Evolutionary conservation across 371 early-diverging fungal genomes (phyloP), one percentile per base, ranked within the genome.

Genomic region (Homolaphlyctis polyrhiza): DNA sequence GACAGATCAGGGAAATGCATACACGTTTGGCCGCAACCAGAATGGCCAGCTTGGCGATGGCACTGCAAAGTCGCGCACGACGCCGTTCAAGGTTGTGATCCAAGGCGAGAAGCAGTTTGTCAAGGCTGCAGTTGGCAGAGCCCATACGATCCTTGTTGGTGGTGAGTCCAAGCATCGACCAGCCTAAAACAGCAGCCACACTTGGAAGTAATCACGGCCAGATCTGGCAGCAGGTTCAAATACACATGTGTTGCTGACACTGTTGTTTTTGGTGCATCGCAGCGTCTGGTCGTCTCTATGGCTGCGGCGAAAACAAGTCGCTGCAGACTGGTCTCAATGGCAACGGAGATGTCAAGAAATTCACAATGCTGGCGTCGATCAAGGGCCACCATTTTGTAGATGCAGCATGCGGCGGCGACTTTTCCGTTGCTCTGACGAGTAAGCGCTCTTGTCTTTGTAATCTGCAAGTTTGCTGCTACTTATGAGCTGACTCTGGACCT

Each of bases 21-120:
- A 58, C 35, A 63, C 48, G 27, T 65, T 63, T 63, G 63, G 63
- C n/a, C 30, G 63, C 14, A 63, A 63, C 58, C 23, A 63, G 28
- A 57, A 59, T 14, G 63, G 63, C 33, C 63, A 63, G 47, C 59
- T 63, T 14, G 63, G 63, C 32, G 48, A 63, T 30, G 63, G 60
- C 23, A n/a, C 61, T 14, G 4, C 29, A 16, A 60, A 13, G 14
- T 43, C 61, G 13, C 28, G 45, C 28, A 18, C 4, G 23, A 61
- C 60, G 8, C 63, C 63, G 21, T 29, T 23, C 27, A 60, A 35
- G 48, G 48, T 63, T 13, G 35, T 28, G 11, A 5, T 61, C 13
- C 13, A 57, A 35, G 63, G 34, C 48, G 63, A 60, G 28, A 13
- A 16, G 14, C 16, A 16, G 18, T 29, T 63, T 33, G 60, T 63